Evolutionary conservation across 2,329 filamentous ascomycete genomes (phyloP).

Genomic region (Phyllachora maydis): DNA sequence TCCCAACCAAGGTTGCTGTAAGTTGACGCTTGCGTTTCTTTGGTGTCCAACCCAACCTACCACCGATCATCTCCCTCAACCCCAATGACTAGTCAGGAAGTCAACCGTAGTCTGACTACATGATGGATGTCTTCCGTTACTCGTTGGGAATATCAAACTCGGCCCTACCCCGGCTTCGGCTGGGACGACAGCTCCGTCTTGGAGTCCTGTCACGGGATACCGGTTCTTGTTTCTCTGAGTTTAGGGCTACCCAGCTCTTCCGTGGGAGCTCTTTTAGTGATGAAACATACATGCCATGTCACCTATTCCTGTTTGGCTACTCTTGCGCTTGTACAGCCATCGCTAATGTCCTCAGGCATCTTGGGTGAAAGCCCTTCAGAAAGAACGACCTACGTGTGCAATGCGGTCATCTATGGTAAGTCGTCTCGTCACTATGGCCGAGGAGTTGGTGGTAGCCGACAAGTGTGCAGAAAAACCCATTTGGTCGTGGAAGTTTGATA

Average conservation of each 20-base stretch:
- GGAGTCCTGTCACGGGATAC: constrained; percentile 58
- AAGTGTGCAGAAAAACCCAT: constrained; percentile 95
- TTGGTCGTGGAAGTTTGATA: constrained; percentile 89
- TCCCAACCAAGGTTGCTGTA: constrained; percentile 88
- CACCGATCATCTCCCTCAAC: constrained; percentile 1
- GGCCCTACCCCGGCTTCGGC: constrained; percentile 46
- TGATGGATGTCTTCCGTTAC: constrained; percentile 84
- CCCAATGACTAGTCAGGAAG: constrained; percentile 52
- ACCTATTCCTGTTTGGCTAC: too few relatives aligned
- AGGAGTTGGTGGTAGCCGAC: too few relatives aligned
- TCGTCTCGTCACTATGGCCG: too few relatives aligned
- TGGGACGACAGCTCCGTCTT: constrained; percentile 67
- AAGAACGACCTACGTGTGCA: too few relatives aligned
- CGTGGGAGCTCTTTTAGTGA: constrained; percentile 73
- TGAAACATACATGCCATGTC: constrained; percentile 54
- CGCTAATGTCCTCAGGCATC: too few relatives aligned
- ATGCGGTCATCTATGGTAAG: too few relatives aligned
- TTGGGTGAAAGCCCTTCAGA: too few relatives aligned
- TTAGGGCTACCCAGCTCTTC: constrained; percentile 60
- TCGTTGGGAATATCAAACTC: constrained; percentile 85
- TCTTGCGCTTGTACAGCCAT: too few relatives aligned
- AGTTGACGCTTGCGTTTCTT: constrained; percentile 25
- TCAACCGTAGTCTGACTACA: constrained; percentile 51
- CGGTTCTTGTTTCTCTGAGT: constrained; percentile 87
- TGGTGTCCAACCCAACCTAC: too few relatives aligned